Base-by-base conservation (phyloP, 1,284 basidiomycete genomes). In the Cutaneotrichosporon sp. region DNA sequence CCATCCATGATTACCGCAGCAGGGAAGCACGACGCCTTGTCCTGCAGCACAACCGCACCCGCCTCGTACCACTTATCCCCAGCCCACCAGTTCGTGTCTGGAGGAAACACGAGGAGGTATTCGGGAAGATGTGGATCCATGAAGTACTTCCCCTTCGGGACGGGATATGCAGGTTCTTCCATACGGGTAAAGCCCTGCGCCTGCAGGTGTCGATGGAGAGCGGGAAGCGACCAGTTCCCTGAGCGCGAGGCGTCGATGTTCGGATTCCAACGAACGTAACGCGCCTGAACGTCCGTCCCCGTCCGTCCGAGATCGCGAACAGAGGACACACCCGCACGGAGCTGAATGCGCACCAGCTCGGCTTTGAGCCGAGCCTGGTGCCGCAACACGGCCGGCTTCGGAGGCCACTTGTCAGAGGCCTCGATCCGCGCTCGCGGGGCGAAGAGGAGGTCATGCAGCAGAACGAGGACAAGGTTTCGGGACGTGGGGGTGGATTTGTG, bases 21-120 rank as follows among this genome's bases (percentile, higher is more conserved):
- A 9, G 96, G 92, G 70, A 98, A 92, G 75, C 96, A 99, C 43
- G 88, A 92, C 12, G 96, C 94, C 71, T 97, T 94, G 75, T 99
- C 96, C 73, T 99, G 96, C 9, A 97, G 77, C 52, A 99, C 91
- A 27, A 98, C 76, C 17, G 66, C 70, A 53, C 74, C 74, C 19
- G 61, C 54, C 49, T 66, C 63, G 49, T 74, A 75, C 66, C 72
- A 74, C 34, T 62, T 55, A 50, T 72, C 68, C 3, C 65, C 61
- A 24, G 66, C 60, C 67, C 72, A 75, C 68, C 71, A 73, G 33
- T 80, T 81, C 14, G 75, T 76, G 52, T 33, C 76, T 4, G 86
- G 81, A 52, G 86, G 80, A 67, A 97, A 93, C 22, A 84, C 79
- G 26, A 96, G 78, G 24, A 97, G 81, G 29, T 62, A 62, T 63